phyloP scores from a whole-genome alignment of 495 filamentous ascomycete genomes.

The Filosporella fistucella region DNA sequence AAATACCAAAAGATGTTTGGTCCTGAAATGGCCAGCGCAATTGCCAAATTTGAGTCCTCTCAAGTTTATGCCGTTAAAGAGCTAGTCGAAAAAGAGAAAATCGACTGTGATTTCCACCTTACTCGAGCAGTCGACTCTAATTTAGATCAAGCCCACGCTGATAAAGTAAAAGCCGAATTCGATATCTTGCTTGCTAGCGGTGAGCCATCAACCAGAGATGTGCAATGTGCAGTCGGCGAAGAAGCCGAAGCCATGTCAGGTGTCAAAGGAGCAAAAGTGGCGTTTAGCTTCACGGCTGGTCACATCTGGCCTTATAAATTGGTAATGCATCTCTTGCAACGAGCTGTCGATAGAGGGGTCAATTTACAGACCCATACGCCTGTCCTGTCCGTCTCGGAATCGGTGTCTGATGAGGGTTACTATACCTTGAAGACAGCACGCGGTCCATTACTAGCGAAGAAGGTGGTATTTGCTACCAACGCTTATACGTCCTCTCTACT shows the following conservation, averaged over 20 bases:
- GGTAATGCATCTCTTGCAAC: slow-evolving; percentile 49
- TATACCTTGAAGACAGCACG: slow-evolving; percentile 49
- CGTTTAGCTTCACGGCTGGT: slow-evolving; percentile 52
- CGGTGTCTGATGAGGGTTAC: slow-evolving; percentile 31
- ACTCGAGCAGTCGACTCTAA: slow-evolving; percentile 15
- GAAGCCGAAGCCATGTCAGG: slow-evolving; percentile 67
- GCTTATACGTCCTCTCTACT: slow-evolving; percentile 61
- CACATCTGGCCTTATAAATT: slow-evolving; percentile 64
- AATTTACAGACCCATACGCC: slow-evolving; percentile 61
- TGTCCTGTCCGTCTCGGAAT: slow-evolving; percentile 38
- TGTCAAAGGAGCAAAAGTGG: slow-evolving; percentile 36
- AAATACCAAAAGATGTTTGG: slow-evolving; percentile 32
- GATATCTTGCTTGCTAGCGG: background rate
- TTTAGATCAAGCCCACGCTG: background rate
- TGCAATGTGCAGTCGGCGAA: slow-evolving; percentile 67
- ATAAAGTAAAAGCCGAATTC: background rate
- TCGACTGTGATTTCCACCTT: slow-evolving; percentile 43
- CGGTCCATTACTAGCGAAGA: slow-evolving; percentile 46
- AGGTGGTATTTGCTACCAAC: slow-evolving; percentile 67
- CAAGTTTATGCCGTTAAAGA: slow-evolving; percentile 50
- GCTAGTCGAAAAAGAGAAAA: slow-evolving; percentile 43
- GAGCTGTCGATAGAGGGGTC: slow-evolving; percentile 44
- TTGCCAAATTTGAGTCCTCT: slow-evolving; percentile 47
- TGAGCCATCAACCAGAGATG: background rate
- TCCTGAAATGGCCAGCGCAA: slow-evolving; percentile 40